Evolutionary conservation across 2,329 filamentous ascomycete species (phyloP), one percentile per base, ranked within the genome.

Genomic region (Fusarium dlaminii): DNA sequence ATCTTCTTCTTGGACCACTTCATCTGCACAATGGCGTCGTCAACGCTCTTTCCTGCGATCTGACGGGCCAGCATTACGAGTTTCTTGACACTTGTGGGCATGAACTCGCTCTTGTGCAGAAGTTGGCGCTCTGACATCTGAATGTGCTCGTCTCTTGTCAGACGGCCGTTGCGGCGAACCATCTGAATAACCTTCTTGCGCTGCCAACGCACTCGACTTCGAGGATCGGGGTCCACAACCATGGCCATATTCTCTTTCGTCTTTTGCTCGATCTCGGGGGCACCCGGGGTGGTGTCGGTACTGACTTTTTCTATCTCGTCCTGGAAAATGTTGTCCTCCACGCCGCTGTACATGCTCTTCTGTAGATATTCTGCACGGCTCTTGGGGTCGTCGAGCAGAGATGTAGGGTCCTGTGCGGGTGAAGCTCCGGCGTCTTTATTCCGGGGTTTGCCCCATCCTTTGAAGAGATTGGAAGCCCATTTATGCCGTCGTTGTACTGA

Each of bases 21-120:
- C 94, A 99, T 98, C 87, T 99, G 96, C 62, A 93, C 85, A 75
- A 98, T 94, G 20, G 96, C 96, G 40, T 99, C 95, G 66, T 97
- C 94, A 70, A 99, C 87, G n/a, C 92, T 92, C 89, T 98, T 98
- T 75, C 96, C 96, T 5, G 91, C 89, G 79, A 99, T 96, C 85
- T 98, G 96, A 63, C 93, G 90, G 30, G 96, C 92, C 56, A 99
- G 85, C 78, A 93, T 92, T 59, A 92, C 91, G 63, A 99, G 88
- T 86, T 99, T 99, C 90, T 99, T 99, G 73, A 94, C 87, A 55
- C 91, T 94, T 6, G 96, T 98, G 78, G 95, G 92, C 80, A 98
- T 89, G 75, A 90, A 89, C 52, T 92, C 88, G 71, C 91, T 94
- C 82, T 91, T 91, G 81, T 85, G 86, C 32, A 82, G 74, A 69